Conservation (phyloP, 306 rosid genomes). For the Quillaja saponaria region DNA sequence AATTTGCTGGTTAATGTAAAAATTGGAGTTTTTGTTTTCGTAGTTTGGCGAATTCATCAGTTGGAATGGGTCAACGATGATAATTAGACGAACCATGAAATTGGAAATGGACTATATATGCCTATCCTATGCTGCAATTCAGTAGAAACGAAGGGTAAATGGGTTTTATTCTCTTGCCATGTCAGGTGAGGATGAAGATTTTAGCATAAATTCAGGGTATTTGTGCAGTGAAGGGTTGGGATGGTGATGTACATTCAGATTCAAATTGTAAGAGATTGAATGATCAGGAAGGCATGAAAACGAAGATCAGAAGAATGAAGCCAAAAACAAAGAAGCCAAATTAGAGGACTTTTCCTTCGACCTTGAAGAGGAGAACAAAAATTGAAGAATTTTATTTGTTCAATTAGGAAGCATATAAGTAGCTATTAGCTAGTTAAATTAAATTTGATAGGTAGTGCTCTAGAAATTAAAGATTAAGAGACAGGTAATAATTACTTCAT, state of each 20-base stretch:
- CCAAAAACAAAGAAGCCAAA: slow-evolving; percentile 48
- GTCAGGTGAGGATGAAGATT: slow-evolving; percentile 53
- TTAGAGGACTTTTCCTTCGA: too few species aligned
- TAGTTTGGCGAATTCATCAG: neutral
- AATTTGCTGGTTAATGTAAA: slow-evolving; percentile 27
- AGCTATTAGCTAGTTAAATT: too few species aligned
- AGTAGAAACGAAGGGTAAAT: slow-evolving; percentile 55
- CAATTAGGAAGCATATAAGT: too few species aligned
- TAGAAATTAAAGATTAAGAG: too few species aligned
- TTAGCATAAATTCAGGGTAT: slow-evolving; percentile 63
- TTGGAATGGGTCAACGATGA: slow-evolving; percentile 53
- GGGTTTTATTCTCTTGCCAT: slow-evolving; percentile 39
- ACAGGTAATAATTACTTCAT: too few species aligned
- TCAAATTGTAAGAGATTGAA: slow-evolving; percentile 41
- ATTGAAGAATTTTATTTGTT: too few species aligned
- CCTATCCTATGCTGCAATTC: slow-evolving; percentile 37
- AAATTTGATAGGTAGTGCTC: too few species aligned
- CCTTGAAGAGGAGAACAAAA: too few species aligned
- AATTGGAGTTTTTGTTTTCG: slow-evolving; percentile 59
- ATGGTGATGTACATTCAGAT: slow-evolving; percentile 56
- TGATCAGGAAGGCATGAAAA: slow-evolving; percentile 21
- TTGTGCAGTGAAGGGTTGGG: slow-evolving; percentile 59
- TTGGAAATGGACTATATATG: slow-evolving; percentile 55
- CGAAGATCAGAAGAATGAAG: slow-evolving; percentile 26
- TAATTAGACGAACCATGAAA: slow-evolving; percentile 65